Percentiles rank a stretch among this genome's conserved stretches.
phyloP scores from a whole-genome alignment of 805 yeast genomes.

The Scheffersomyces ergatensis region DNA sequence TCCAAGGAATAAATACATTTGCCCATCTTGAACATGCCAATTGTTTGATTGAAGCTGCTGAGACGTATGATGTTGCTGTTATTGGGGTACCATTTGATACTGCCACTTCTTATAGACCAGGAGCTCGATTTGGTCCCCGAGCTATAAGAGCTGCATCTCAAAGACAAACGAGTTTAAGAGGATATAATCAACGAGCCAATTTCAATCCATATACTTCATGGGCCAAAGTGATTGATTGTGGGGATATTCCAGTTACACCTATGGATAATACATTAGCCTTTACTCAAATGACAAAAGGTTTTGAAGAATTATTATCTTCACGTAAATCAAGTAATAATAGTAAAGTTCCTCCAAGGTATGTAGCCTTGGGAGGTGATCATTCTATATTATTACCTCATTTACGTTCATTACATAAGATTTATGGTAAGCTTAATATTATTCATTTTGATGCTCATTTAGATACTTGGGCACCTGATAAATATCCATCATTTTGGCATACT shows the following conservation, averaged over 20 bases:
- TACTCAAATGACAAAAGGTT: slow-evolving; percentile 51
- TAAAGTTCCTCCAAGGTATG: slow-evolving; percentile 53
- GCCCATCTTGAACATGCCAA: slow-evolving; percentile 66
- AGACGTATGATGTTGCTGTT: slow-evolving; percentile 63
- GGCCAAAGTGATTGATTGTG: slow-evolving; percentile 54
- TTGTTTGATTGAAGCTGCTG: slow-evolving; percentile 51
- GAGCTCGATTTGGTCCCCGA: slow-evolving; percentile 81
- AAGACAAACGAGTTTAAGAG: slow-evolving; percentile 66
- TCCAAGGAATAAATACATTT: slow-evolving; percentile 65
- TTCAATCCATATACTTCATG: slow-evolving; percentile 49
- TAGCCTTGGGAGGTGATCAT: slow-evolving; percentile 84
- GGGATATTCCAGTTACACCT: slow-evolving; percentile 59
- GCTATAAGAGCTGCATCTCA: slow-evolving; percentile 68
- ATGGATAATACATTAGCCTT: slow-evolving; percentile 55
- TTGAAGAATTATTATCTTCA: slow-evolving; percentile 53
- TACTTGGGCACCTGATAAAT: slow-evolving; percentile 74
- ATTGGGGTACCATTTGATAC: slow-evolving; percentile 85
- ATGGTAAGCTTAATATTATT: slow-evolving; percentile 70
- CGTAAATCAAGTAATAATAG: slow-evolving; percentile 21
- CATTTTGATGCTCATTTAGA: slow-evolving; percentile 88
- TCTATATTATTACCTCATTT: slow-evolving; percentile 71
- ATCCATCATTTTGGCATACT: slow-evolving; percentile 62
- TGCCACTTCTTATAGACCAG: slow-evolving; percentile 74
- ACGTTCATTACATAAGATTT: slow-evolving; percentile 55
- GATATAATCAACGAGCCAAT: slow-evolving; percentile 66